phyloP scores from a whole-genome alignment of 352 stramenopile species.

The Aphanomyces cochlioides region DNA sequence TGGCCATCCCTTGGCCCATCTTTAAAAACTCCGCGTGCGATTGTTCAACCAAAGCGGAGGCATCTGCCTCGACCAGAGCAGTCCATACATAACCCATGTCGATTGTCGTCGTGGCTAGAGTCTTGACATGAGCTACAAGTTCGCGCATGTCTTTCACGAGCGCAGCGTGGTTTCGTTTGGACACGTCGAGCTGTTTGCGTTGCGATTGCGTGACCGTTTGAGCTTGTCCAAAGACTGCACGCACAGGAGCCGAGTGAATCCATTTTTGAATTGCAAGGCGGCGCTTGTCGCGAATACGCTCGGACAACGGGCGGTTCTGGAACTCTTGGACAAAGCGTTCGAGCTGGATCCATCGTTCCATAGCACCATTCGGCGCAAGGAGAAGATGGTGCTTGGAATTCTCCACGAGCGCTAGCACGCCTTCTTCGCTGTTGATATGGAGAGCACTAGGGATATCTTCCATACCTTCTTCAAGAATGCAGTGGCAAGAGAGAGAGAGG shows the following conservation, averaged over 20 bases:
- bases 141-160: conserved; percentile 2
- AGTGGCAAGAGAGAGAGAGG: too few relatives aligned
- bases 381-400: neutral
- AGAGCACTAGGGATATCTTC: too few relatives aligned
- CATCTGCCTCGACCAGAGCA: neutral
- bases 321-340: conserved; percentile 6
- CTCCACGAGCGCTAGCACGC: neutral
- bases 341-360: neutral
- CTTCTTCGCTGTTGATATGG: neutral
- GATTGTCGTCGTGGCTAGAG: neutral
- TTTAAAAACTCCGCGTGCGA: neutral
- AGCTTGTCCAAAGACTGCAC: neutral
- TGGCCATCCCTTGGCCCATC: neutral
- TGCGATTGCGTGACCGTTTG: neutral
- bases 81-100: conserved; percentile 1
- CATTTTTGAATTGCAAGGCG: conserved; percentile 1
- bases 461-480: too few relatives aligned
- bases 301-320: conserved; percentile 8
- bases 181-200: neutral
- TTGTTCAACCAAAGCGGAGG: neutral
- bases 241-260: neutral
- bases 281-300: neutral
- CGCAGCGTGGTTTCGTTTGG: neutral
- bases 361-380: neutral
- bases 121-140: neutral